phyloP scores from a whole-genome alignment of 805 yeast genomes.

The Wickerhamiella azyma region DNA sequence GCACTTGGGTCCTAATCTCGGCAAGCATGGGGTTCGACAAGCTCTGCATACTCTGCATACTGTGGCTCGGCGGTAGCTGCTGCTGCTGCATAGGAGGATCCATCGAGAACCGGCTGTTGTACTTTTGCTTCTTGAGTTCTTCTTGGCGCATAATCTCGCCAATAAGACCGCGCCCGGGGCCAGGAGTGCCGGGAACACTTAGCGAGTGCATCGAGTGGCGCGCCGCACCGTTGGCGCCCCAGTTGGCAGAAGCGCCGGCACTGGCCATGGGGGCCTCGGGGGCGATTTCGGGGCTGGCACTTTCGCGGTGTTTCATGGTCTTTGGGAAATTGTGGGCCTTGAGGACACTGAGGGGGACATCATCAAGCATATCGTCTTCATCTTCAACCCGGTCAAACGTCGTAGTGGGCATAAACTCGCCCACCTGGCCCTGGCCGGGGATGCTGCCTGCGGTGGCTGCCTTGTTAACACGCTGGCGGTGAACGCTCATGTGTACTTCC shows the following conservation, averaged over 20 bases:
- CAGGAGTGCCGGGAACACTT: neutral
- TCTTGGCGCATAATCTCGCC: slow-evolving; percentile 30
- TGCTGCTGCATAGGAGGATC: neutral
- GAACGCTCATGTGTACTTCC: slow-evolving; percentile 29
- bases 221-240: too few species aligned
- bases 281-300: neutral
- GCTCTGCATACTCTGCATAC: neutral
- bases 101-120: neutral
- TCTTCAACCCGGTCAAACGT: slow-evolving; percentile 16
- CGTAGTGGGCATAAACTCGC: slow-evolving; percentile 8
- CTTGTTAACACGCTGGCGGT: slow-evolving; percentile 30
- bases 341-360: slow-evolving; percentile 29
- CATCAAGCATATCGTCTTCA: slow-evolving; percentile 28
- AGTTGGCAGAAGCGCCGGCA: neutral
- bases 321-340: slow-evolving; percentile 29
- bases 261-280: neutral
- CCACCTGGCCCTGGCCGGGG: slow-evolving; percentile 23
- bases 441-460: neutral
- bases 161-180: slow-evolving; percentile 26
- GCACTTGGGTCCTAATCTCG: slow-evolving; percentile 24
- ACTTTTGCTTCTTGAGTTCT: slow-evolving; percentile 21
- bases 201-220: neutral
- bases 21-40: slow-evolving; percentile 2
- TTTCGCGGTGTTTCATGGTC: neutral
- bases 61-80: slow-evolving; percentile 7